Evolutionary conservation across 257 asterid species (phyloP).

Genomic region (Penstemon barbatus): DNA sequence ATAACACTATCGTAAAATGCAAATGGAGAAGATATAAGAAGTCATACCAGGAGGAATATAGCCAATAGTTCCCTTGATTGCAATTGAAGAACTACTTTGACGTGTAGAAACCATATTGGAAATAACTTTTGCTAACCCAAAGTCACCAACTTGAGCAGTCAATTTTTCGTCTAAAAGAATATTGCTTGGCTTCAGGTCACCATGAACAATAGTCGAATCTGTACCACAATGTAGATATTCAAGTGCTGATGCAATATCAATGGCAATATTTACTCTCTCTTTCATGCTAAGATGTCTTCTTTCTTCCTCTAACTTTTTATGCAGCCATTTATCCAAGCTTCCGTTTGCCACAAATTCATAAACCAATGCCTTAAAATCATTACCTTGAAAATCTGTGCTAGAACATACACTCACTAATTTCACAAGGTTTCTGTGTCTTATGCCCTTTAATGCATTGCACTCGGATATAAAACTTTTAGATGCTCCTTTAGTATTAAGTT

Average conservation of each 20-base stretch:
- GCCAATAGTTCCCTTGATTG: conserved; percentile 29
- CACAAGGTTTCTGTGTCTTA: conserved; percentile 30
- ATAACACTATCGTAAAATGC: no score
- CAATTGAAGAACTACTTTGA: conserved; percentile 16
- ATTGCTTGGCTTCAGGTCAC: conserved; percentile 34
- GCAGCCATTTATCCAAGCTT: conserved; percentile 25
- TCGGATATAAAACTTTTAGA: conserved; percentile 26
- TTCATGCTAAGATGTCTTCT: conserved; percentile 13
- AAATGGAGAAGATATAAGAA: conserved; percentile 1
- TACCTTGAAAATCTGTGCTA: conserved; percentile 26
- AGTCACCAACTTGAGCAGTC: conserved; percentile 31
- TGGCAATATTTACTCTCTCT: conserved; percentile 25
- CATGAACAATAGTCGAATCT: conserved; percentile 23
- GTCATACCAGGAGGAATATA: conserved; percentile 33
- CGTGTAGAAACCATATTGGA: neutral
- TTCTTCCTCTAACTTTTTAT: conserved; percentile 1
- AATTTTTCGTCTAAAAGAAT: conserved; percentile 28
- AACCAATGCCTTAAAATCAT: conserved; percentile 32
- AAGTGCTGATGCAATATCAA: conserved; percentile 30
- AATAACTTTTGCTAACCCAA: conserved; percentile 31
- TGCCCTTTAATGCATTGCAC: conserved; percentile 20
- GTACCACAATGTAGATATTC: conserved; percentile 27
- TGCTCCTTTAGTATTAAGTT: conserved; percentile 13
- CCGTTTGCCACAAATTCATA: conserved; percentile 31
- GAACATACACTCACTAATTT: conserved; percentile 26